Conservation (phyloP, 352 stramenopile genomes). For the Globisporangium ultimum region DNA sequence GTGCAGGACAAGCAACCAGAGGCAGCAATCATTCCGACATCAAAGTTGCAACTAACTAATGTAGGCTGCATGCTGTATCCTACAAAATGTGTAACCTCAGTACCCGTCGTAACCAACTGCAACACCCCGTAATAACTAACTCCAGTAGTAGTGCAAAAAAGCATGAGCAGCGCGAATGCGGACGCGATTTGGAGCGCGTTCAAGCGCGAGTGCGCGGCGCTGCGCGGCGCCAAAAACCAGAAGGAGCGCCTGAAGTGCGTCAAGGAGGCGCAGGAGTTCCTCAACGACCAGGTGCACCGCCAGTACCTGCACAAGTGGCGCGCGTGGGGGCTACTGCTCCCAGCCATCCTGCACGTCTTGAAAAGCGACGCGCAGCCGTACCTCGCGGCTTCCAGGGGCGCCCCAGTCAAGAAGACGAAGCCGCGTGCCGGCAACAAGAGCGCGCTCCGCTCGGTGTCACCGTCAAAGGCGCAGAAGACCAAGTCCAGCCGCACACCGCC, state of each 20-base stretch:
- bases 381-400: constrained; percentile 14
- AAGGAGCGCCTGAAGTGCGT: constrained; percentile 34
- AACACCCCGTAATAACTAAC: background rate
- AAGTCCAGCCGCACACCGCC: constrained; percentile 24
- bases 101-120: background rate
- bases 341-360: constrained; percentile 42
- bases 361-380: constrained; percentile 45
- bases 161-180: background rate
- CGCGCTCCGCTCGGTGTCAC: background rate
- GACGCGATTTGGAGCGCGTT: constrained; percentile 48
- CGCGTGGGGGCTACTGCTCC: constrained; percentile 61
- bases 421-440: background rate
- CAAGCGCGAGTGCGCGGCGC: constrained; percentile 33
- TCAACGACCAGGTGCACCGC: constrained; percentile 43
- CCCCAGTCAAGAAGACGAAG: background rate
- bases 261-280: constrained; percentile 40
- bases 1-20: background rate
- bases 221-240: constrained; percentile 36
- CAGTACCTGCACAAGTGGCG: constrained; percentile 70
- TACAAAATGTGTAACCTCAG: background rate
- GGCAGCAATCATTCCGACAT: background rate
- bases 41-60: background rate
- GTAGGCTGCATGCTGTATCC: background rate
- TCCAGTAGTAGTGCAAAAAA: background rate
- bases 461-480: constrained; percentile 19